These are phyloP conservation scores for Aspergillus bertholletiae DNA, from an alignment of 495 filamentous ascomycete species.

Conservation along the genomic window DNA sequence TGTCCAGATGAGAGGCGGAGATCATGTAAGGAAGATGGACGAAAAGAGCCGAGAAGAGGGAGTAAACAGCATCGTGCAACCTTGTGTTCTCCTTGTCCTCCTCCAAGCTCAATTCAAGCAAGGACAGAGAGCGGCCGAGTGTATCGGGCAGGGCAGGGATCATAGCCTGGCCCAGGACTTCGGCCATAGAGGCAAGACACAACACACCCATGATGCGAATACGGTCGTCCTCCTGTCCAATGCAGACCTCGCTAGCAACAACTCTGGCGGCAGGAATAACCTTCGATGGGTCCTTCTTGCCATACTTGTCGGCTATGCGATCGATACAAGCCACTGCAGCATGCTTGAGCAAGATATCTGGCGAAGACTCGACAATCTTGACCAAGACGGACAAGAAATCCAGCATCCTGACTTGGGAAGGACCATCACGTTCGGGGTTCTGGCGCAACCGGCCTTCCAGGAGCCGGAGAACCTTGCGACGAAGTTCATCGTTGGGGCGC, in stretches of 20 bases:
- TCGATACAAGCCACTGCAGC: slow-evolving; percentile 84
- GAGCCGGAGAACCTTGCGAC: slow-evolving; percentile 74
- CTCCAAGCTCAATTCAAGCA: slow-evolving; percentile 61
- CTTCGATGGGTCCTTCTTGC: slow-evolving; percentile 74
- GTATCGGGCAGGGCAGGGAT: slow-evolving; percentile 77
- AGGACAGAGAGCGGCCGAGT: slow-evolving; percentile 63
- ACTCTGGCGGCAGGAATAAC: slow-evolving; percentile 61
- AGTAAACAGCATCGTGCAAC: slow-evolving; percentile 78
- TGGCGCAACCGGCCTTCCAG: slow-evolving; percentile 70
- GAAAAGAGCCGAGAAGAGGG: slow-evolving; percentile 72
- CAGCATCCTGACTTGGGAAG: slow-evolving; percentile 65
- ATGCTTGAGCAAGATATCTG: slow-evolving; percentile 69
- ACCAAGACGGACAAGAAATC: slow-evolving; percentile 75
- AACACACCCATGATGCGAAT: slow-evolving; percentile 80
- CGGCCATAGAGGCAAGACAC: slow-evolving; percentile 81
- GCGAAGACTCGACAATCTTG: slow-evolving; percentile 65
- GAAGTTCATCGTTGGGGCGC: slow-evolving; percentile 65
- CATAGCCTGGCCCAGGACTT: slow-evolving; percentile 78
- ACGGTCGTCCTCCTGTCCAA: slow-evolving; percentile 66
- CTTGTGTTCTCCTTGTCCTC: slow-evolving; percentile 49
- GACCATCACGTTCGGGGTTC: slow-evolving; percentile 59
- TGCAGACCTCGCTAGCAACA: slow-evolving; percentile 70
- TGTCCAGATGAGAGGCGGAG: slow-evolving; percentile 65
- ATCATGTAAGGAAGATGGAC: slow-evolving; percentile 84
- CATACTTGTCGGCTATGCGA: slow-evolving; percentile 85